A percentile compares a stretch with the other conserved stretches of the same genome.
phyloP scores from a whole-genome alignment of 1,284 basidiomycete genomes.

The Ceratorhiza oryzae-sativae region DNA sequence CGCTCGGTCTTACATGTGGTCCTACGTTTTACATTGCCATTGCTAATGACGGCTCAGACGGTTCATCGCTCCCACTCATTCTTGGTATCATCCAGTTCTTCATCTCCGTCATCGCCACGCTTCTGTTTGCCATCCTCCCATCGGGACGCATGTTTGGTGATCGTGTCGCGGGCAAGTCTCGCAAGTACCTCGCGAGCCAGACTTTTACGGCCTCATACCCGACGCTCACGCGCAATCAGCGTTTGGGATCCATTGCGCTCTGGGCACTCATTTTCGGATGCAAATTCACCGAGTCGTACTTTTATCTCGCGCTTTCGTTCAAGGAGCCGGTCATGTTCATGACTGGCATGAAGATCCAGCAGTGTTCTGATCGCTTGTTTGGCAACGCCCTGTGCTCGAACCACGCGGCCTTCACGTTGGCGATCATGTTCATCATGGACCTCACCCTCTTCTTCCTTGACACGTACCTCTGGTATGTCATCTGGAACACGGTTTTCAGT shows the following conservation, averaged over 20 bases:
- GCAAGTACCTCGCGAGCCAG: constrained; percentile 94
- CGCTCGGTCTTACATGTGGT: constrained; percentile 82
- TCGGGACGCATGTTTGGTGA: constrained; percentile 96
- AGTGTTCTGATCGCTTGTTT: constrained; percentile 84
- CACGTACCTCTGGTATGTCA: constrained; percentile 96
- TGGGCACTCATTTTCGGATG: constrained; percentile 92
- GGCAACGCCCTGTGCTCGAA: constrained; percentile 82
- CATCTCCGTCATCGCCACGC: constrained; percentile 80
- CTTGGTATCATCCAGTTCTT: constrained; percentile 92
- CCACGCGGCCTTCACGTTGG: constrained; percentile 89
- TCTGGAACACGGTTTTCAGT: constrained; percentile 95
- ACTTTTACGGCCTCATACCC: constrained; percentile 96
- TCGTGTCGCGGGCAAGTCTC: constrained; percentile 89
- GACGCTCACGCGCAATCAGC: constrained; percentile 62
- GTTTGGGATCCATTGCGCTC: constrained; percentile 75
- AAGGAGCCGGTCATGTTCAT: constrained; percentile 87
- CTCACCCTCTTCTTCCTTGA: constrained; percentile 94
- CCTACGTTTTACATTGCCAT: constrained; percentile 87
- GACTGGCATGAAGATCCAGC: constrained; percentile 91
- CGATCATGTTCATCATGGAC: constrained; percentile 98
- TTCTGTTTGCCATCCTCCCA: constrained; percentile 85
- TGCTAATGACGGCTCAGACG: constrained; percentile 70
- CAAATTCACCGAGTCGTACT: constrained; percentile 94
- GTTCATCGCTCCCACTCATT: constrained; percentile 75
- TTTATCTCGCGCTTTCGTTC: constrained; percentile 94